A percentile compares a stretch with the other conserved stretches of the same genome.
Evolutionary conservation across 768 basidiomycete species (phyloP).

Genomic region (Polyporus arcularius): DNA sequence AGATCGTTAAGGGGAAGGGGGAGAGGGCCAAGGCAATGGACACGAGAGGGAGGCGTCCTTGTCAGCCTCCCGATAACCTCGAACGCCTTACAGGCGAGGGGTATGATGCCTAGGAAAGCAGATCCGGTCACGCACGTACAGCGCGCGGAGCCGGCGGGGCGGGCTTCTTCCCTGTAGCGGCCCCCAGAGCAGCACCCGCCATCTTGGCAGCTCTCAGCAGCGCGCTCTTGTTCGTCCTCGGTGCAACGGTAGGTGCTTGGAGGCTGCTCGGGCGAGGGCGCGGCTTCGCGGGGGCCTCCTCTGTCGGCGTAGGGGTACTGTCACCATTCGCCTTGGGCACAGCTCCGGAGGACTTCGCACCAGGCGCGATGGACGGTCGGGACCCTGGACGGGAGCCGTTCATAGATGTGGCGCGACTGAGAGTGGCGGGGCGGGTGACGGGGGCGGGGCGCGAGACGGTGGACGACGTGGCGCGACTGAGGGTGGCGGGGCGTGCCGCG

Average conservation of each 20-base stretch:
- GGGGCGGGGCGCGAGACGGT: background rate
- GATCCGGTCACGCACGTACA: constrained; percentile 12
- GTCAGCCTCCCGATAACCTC: background rate
- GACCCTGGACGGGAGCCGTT: background rate
- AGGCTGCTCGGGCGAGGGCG: constrained; percentile 60
- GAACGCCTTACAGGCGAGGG: background rate
- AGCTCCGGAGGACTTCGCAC: background rate
- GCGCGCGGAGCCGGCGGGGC: constrained; percentile 12
- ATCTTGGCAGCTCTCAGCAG: constrained; percentile 69
- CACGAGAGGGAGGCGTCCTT: background rate
- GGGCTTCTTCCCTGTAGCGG: constrained; percentile 14
- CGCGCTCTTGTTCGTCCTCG: constrained; percentile 76
- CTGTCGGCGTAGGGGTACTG: background rate
- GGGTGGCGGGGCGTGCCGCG: background rate
- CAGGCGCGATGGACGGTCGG: constrained; percentile 8
- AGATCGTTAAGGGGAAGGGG: background rate
- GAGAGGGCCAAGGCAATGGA: background rate
- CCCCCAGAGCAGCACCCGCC: constrained; percentile 33
- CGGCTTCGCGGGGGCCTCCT: constrained; percentile 29
- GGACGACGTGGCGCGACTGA: constrained; percentile 11
- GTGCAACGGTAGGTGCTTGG: constrained; percentile 60
- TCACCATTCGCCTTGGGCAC: background rate
- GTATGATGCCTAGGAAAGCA: background rate
- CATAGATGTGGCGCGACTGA: constrained; percentile 11
- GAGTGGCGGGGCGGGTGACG: background rate